These are phyloP conservation scores for Amanita rubescens DNA, from an alignment of 768 basidiomycete species.

Conservation along the genomic window DNA sequence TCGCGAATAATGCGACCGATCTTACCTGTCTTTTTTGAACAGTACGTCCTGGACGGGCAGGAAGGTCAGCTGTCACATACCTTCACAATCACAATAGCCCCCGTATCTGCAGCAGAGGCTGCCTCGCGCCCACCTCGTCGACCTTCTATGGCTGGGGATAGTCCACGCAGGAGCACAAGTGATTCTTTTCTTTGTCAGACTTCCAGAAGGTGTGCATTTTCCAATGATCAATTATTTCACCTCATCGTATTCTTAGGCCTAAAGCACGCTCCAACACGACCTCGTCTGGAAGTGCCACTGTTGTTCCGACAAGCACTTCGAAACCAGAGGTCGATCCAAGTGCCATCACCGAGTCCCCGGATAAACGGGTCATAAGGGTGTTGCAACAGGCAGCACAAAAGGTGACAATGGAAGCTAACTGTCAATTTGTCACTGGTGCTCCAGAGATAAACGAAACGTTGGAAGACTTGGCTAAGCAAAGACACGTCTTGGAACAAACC, in stretches of 20 bases:
- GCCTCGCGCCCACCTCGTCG: constrained; percentile 34
- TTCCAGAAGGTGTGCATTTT: constrained; percentile 27
- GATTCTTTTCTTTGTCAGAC: constrained; percentile 39
- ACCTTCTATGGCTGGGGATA: constrained; percentile 34
- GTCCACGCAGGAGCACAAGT: constrained; percentile 39
- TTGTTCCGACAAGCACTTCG: not conserved
- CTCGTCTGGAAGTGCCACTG: not conserved
- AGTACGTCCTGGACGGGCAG: constrained; percentile 70
- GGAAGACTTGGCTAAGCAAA: constrained; percentile 72
- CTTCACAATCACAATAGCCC: constrained; percentile 68
- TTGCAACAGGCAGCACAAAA: constrained; percentile 71
- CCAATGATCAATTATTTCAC: not conserved
- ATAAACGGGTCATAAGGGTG: constrained; percentile 72
- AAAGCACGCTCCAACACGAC: constrained; percentile 19
- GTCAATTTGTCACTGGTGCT: constrained; percentile 50
- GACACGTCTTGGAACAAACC: constrained; percentile 63
- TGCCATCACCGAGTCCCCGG: constrained; percentile 26
- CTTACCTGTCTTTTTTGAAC: constrained; percentile 9
- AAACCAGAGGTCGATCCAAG: not conserved
- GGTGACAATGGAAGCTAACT: constrained; percentile 66
- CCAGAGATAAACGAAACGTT: constrained; percentile 41
- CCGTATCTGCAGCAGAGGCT: constrained; percentile 40
- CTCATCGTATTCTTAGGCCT: constrained; percentile 12
- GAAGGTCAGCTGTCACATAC: constrained; percentile 62
- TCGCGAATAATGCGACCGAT: constrained; percentile 6